Evolutionary conservation across 2,329 filamentous ascomycete genomes (phyloP).

Genomic region (Hypoxylon rubiginosum): DNA sequence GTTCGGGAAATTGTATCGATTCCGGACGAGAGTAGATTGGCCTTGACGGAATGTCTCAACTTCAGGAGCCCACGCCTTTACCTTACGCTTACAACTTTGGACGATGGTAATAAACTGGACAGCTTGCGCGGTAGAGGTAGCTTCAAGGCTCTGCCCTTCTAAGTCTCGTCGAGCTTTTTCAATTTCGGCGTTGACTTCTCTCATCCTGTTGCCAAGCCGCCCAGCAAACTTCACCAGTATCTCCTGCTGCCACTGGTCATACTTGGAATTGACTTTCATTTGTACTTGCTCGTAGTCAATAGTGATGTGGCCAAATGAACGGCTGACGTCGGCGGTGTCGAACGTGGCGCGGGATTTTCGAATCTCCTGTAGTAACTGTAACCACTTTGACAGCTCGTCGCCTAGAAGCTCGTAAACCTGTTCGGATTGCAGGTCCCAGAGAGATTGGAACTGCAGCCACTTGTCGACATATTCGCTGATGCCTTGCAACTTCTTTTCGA

Average conservation of each 20-base stretch:
- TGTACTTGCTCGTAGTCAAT: constrained; percentile 99
- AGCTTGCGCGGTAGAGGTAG: constrained; percentile 94
- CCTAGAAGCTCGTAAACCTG: constrained; percentile 94
- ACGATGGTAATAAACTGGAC: constrained; percentile 99
- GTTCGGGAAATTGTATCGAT: constrained; percentile 91
- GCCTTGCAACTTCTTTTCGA: constrained; percentile 85
- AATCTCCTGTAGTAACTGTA: constrained; percentile 96
- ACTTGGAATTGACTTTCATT: constrained; percentile 98
- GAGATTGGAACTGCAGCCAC: constrained; percentile 97
- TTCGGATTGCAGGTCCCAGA: constrained; percentile 97
- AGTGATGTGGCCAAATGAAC: constrained; percentile 91
- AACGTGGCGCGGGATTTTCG: constrained; percentile 96
- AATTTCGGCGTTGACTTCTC: constrained; percentile 91
- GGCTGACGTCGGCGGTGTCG: constrained; percentile 94
- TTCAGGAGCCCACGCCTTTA: constrained; percentile 93
- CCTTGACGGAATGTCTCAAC: constrained; percentile 97
- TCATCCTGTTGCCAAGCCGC: constrained; percentile 89
- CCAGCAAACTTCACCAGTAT: constrained; percentile 93
- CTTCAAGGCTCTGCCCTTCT: constrained; percentile 91
- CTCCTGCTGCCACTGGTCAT: constrained; percentile 99
- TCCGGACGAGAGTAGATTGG: constrained; percentile 89
- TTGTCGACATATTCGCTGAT: constrained; percentile 93
- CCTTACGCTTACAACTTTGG: constrained; percentile 94
- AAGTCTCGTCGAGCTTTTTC: constrained; percentile 91
- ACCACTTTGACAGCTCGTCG: constrained; percentile 91